Evolutionary conservation across 371 early-diverging fungal genomes (phyloP), one percentile per base, ranked within the genome.

Genomic region (Zopfochytrium polystomum): DNA sequence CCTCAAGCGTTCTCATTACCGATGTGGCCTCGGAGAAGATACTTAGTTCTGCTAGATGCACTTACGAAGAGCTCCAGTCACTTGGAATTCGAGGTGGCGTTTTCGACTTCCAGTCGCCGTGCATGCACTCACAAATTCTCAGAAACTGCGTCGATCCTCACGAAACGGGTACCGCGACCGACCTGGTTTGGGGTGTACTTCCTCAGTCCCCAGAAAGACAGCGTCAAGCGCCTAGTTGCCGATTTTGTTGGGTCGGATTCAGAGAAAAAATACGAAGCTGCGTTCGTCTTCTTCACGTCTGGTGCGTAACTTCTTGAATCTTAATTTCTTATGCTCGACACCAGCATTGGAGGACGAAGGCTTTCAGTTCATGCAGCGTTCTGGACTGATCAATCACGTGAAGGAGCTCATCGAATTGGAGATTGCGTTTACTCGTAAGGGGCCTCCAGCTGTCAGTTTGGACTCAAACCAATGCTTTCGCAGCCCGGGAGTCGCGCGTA

Each of bases 161-260:
- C 60, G 4, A 59, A 54, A 26, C 20, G 66, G 9, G 52, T 6
- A 9, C n/a, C n/a, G n/a, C n/a, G n/a, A n/a, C n/a, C n/a, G n/a
- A n/a, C n/a, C n/a, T n/a, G n/a, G n/a, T n/a, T n/a, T n/a, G 96
- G 91, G 25, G 80, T 98, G 54, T 96, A 97, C 70, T 85, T 96
- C 61, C 71, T 98, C 60, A 83, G 90, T 15, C 92, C 96, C 6
- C 86, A 87, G 18, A 68, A 79, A 25, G 87, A 88, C 34, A 85
- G 87, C 2, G 76, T 94, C 48, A 61, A 70, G 22, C 77, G 81
- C 32, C 70, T 95, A 11, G 85, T 92, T n/a, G 83, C 86, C 55
- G 97, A 96, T 70, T 89, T 87, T 68, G 68, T 80, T 0, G 47
- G 48, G 23, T n/a, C n/a, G n/a, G n/a, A n/a, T n/a, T n/a, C n/a